Percentiles rank a stretch among this genome's conserved stretches.
Evolutionary conservation across 164 flowering plant species (phyloP).

Genomic region (Sextonia rubra): DNA sequence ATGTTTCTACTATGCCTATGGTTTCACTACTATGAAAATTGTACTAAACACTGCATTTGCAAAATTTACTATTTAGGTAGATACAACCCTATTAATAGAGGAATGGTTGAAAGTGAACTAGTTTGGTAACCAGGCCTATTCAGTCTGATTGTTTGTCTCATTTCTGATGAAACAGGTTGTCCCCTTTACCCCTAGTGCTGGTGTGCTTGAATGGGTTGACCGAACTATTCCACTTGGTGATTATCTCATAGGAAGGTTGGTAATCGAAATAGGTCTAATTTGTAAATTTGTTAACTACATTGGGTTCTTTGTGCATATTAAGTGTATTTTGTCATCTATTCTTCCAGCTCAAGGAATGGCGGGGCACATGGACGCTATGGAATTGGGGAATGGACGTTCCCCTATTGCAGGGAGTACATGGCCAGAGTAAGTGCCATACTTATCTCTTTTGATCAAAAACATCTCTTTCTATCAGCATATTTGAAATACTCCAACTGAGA

Average conservation of each 20-base stretch:
- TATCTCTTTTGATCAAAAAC: neutral
- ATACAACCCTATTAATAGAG: neutral
- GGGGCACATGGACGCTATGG: slow-evolving; percentile 99
- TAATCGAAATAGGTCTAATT: neutral
- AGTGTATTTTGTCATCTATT: neutral
- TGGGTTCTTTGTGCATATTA: neutral
- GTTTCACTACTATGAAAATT: no score
- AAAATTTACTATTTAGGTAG: no score
- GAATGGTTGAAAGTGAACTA: neutral
- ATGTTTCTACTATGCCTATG: no score
- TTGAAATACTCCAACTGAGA: slow-evolving; percentile 1
- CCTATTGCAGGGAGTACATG: slow-evolving; percentile 80
- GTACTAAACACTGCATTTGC: no score
- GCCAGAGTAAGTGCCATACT: slow-evolving; percentile 47
- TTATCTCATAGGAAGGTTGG: slow-evolving; percentile 93
- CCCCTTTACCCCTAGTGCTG: slow-evolving; percentile 99
- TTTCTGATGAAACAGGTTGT: slow-evolving; percentile 61
- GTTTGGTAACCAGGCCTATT: neutral
- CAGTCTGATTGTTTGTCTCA: neutral
- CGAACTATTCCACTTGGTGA: slow-evolving; percentile 96
- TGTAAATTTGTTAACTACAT: neutral
- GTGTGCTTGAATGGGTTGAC: slow-evolving; percentile 98
- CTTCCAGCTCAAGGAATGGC: slow-evolving; percentile 67
- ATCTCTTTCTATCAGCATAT: neutral
- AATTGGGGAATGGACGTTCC: slow-evolving; percentile 76